Evolutionary conservation across 2,329 filamentous ascomycete species (phyloP), one percentile per base, ranked within the genome.

Genomic region (Fusarium mexicanum): DNA sequence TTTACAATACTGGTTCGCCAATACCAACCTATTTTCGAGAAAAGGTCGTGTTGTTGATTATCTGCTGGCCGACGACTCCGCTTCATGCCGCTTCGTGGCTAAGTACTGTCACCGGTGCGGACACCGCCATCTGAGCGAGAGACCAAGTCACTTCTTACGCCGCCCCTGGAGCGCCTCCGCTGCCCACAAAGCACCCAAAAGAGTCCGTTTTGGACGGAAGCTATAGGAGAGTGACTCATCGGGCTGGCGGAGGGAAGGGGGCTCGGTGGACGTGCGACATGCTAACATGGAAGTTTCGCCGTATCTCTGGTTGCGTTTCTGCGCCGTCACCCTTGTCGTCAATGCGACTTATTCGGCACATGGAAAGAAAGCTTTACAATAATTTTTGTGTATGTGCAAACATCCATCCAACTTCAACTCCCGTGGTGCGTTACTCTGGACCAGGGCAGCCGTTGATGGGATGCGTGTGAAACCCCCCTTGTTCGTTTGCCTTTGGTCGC

Each of bases 321-420:
- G 69, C 63, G 67, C 61, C 50, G 51, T 53, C 37, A 65, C 55
- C 61, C 61, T 71, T 67, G 64, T 73, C 54, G 51, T 61, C 57
- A 70, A 73, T 76, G 73, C 61, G 61, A 69, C 62, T 68, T 59
- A 66, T 68, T 75, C 75, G 73, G 75, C 75, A 77, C 75, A 76
- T 77, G 67, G 53, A 70, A 58, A 57, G 55, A 72, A 58, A 54
- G 53, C 53, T 73, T 29, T 37, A 31, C 57, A 51, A 60, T 67
- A 63, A 63, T 72, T 74, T 73, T 14, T n/a, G 20, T 47, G 64
- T 60, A 41, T 66, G 44, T 68, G 58, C 46, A 47, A 71, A 62
- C 33, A 38, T 59, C 50, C 57, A 73, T 44, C 57, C 67, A 72
- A 63, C 54, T 46, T 58, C 58, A 73, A 77, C 73, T 77, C 74